These are phyloP conservation scores for Trichoderma harzianum DNA, from an alignment of 2,329 filamentous ascomycete species.

Conservation along the genomic window DNA sequence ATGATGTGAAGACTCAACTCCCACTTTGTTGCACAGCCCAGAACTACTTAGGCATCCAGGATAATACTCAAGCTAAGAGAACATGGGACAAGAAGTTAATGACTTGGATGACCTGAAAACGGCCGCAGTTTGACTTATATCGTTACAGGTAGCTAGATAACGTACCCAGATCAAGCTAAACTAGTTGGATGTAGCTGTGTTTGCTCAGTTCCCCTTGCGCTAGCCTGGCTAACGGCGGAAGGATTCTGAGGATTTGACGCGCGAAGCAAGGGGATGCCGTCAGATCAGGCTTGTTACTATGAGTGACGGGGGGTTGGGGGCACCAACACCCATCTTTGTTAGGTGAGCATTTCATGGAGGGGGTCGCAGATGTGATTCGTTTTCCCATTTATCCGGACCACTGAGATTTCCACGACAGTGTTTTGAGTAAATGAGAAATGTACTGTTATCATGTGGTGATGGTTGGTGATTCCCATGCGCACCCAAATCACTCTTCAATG, in stretches of 20 bases:
- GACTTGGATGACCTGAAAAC: background rate
- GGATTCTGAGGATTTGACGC: background rate
- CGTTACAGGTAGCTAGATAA: background rate
- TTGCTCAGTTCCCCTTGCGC: background rate
- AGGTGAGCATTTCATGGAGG: background rate
- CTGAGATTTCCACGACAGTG: background rate
- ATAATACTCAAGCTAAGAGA: background rate
- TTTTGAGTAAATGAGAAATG: background rate
- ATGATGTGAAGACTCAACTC: background rate
- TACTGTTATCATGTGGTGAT: rapidly evolving
- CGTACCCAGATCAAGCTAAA: background rate
- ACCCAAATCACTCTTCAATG: too few relatives aligned
- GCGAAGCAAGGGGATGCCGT: background rate
- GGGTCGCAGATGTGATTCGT: background rate
- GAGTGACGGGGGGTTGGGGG: background rate
- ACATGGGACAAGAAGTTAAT: background rate
- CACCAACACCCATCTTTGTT: background rate
- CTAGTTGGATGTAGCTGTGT: background rate
- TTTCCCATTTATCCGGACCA: background rate
- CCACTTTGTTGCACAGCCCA: background rate
- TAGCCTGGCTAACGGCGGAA: background rate
- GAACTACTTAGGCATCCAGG: background rate
- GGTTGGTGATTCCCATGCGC: background rate
- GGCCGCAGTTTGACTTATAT: background rate
- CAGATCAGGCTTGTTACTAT: background rate